phyloP scores from a whole-genome alignment of 2,329 filamentous ascomycete genomes.

The Elsinoe australis region DNA sequence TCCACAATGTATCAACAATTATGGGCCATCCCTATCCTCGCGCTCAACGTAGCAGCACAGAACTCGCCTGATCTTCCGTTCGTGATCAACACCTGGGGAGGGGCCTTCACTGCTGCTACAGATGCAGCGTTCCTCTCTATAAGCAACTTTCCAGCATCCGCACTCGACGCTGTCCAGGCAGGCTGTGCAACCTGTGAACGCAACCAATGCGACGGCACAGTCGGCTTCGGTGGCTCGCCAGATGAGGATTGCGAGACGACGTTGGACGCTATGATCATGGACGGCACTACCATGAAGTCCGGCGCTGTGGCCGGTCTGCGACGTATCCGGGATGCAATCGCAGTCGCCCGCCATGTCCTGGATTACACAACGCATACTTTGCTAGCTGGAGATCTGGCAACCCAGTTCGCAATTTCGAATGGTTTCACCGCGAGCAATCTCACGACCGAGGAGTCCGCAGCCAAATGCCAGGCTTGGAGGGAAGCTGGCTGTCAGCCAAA shows the following conservation, averaged over 20 bases:
- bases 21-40: too few species aligned
- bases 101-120: constrained; percentile 3
- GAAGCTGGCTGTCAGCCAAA: constrained; percentile 9
- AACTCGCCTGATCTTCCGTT: constrained; percentile 3
- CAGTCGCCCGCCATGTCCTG: constrained; percentile 2
- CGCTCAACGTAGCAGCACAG: not conserved
- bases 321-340: constrained; percentile 10
- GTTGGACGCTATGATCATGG: constrained; percentile 12
- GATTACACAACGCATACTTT: constrained; percentile 14
- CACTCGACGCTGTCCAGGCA: constrained; percentile 1
- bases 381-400: constrained; percentile 9
- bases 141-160: not conserved
- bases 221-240: constrained; percentile 7
- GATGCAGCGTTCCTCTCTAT: constrained; percentile 2
- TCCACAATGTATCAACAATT: too few species aligned
- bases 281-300: constrained; percentile 11
- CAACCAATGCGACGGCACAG: constrained; percentile 7
- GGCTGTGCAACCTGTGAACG: constrained; percentile 8
- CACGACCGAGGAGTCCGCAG: constrained; percentile 7
- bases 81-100: constrained; percentile 12
- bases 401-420: constrained; percentile 6
- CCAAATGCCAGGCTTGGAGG: constrained; percentile 8
- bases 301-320: constrained; percentile 8
- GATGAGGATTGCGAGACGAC: constrained; percentile 14
- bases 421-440: constrained; percentile 5